Conservation (phyloP, 1,139 yeast species). For the Candida smagusa region DNA sequence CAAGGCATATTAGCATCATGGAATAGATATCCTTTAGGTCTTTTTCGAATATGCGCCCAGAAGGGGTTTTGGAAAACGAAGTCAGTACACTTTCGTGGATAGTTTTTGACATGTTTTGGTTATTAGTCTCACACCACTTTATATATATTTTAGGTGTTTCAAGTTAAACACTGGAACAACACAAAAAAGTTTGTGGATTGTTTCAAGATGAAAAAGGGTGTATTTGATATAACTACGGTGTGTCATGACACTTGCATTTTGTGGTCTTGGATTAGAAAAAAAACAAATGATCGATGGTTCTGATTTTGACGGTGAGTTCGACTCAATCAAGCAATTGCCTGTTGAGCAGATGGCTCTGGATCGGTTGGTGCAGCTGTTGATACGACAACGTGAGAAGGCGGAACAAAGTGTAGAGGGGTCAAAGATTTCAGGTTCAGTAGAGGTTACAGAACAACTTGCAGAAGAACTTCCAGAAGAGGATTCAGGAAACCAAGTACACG, state of each 20-base stretch:
- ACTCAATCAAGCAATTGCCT: constrained; percentile 23
- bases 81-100: constrained; percentile 43
- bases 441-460: background rate
- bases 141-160: no score
- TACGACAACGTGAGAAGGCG: constrained; percentile 1
- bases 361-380: constrained; percentile 15
- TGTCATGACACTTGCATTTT: no score
- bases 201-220: no score
- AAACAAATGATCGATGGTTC: background rate
- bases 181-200: no score
- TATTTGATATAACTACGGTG: no score
- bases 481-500: background rate
- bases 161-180: no score
- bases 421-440: background rate
- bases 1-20: constrained; percentile 47
- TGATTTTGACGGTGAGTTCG: constrained; percentile 32
- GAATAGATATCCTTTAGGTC: constrained; percentile 60
- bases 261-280: no score
- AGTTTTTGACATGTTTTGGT: background rate
- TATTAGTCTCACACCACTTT: no score
- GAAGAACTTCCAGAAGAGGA: background rate
- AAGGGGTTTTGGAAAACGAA: constrained; percentile 46
- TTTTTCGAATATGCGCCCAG: constrained; percentile 50
- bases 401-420: background rate
- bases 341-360: constrained; percentile 19